Evolutionary conservation across 2,329 filamentous ascomycete species (phyloP), one percentile per base, ranked within the genome.

Genomic region (Aspergillus unguis): DNA sequence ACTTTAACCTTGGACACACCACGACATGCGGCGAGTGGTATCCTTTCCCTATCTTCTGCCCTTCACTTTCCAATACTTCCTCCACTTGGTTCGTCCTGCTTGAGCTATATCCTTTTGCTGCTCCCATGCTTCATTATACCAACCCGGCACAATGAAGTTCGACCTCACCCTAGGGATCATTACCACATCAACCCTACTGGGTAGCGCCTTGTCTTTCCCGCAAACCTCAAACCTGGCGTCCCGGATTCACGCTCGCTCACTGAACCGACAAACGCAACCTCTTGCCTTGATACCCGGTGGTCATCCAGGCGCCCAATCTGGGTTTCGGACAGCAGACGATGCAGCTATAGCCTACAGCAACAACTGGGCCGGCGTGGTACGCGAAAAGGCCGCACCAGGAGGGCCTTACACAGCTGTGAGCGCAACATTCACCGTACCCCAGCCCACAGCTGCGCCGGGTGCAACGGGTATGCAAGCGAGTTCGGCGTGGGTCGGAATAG

Each of bases 311-410:
- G 33, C 41, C 6, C 50, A 59, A 36, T 38, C 27, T 50, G 32
- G 56, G 52, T 7, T 53, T 56, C 6, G 44, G 27, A 48, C 35
- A n/a, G 40, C 47, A 7, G 47, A 48, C 26, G 61, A 60, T 9
- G 51, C 70, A 44, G 63, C 80, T 11, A 74, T 78, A 27, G 61
- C 76, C 29, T 83, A 84, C 71, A 77, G 71, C 54, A 71, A 69
- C 61, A 85, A 84, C 72, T 85, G 82, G 82, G 78, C 81, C 6
- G 83, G 83, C 32, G 80, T 80, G 0, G 79, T 84, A 6, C 74
- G 81, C 47, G 76, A 77, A 32, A 25, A 64, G 3, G 66, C 68
- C n/a, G 66, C 67, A 9, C 49, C 64, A 0, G 75, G 75, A 40
- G 74, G 71, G 6, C 75, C 75, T 48, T 83, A 78, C 68, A 82